Evolutionary conservation across 2,329 filamentous ascomycete species (phyloP).

Genomic region (Fusarium hostae): DNA sequence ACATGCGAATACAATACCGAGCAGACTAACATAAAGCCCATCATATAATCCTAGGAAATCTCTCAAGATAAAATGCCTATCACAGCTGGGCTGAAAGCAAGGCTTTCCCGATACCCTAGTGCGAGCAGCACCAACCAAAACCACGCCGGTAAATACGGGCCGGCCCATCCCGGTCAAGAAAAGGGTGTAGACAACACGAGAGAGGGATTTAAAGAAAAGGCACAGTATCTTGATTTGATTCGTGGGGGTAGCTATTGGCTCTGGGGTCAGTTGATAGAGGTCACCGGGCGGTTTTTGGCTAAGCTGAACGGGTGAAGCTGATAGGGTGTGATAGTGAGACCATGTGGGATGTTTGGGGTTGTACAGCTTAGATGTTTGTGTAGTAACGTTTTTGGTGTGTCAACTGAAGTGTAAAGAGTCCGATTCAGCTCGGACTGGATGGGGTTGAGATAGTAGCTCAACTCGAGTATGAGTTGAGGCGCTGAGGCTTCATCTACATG

Average conservation of each 20-base stretch:
- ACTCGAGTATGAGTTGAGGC: slow-evolving; percentile 4
- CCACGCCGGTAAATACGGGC: slow-evolving; percentile 23
- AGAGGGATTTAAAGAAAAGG: slow-evolving; percentile 11
- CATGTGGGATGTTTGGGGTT: slow-evolving; percentile 7
- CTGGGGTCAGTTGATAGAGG: slow-evolving; percentile 32
- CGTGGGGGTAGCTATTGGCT: background rate
- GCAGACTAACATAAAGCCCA: background rate
- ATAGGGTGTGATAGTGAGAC: slow-evolving; percentile 10
- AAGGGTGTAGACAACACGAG: background rate
- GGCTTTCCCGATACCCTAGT: slow-evolving; percentile 20
- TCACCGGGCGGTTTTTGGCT: slow-evolving; percentile 22
- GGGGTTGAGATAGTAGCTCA: slow-evolving; percentile 4
- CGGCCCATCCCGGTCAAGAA: slow-evolving; percentile 35
- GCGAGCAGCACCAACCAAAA: slow-evolving; percentile 5
- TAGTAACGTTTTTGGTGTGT: background rate
- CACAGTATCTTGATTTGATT: slow-evolving; percentile 24
- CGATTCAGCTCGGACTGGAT: slow-evolving; percentile 7
- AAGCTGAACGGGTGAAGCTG: slow-evolving; percentile 16
- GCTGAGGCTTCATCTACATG: background rate
- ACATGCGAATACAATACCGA: background rate
- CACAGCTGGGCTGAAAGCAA: slow-evolving; percentile 16
- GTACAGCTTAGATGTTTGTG: slow-evolving; percentile 12
- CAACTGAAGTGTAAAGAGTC: background rate
- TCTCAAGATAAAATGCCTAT: background rate
- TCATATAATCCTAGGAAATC: background rate